Percentiles rank a stretch among this genome's conserved stretches.
Conservation (phyloP, 805 yeast genomes). For the Metschnikowia borealis region DNA sequence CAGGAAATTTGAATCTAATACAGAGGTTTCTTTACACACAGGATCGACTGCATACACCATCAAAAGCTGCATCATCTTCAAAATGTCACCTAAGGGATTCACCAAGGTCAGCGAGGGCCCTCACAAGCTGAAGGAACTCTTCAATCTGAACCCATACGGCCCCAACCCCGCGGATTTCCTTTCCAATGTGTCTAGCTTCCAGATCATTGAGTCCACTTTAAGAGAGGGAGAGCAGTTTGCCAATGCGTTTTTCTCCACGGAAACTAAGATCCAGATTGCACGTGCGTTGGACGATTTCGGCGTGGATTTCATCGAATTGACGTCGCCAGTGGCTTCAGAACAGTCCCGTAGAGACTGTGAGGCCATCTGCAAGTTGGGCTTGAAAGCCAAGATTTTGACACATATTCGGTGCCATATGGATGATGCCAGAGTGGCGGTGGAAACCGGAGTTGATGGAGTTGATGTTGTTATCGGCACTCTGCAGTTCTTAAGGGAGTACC, state of each 20-base stretch:
- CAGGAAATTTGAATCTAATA: too few species aligned
- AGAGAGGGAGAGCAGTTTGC: constrained; percentile 99
- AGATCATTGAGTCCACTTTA: constrained; percentile 89
- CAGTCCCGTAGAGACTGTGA: constrained; percentile 92
- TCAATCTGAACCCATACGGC: constrained; percentile 74
- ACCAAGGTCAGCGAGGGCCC: constrained; percentile 34
- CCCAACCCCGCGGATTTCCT: constrained; percentile 91
- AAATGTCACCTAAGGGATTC: constrained; percentile 35
- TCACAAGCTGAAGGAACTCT: constrained; percentile 20
- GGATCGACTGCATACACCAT: not conserved
- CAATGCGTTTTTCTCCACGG: constrained; percentile 91
- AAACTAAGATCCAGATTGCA: constrained; percentile 94
- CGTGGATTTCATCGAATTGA: constrained; percentile 94
- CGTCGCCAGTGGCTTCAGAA: constrained; percentile 97
- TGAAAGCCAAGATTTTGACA: constrained; percentile 91
- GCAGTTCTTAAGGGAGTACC: constrained; percentile 86
- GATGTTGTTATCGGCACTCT: constrained; percentile 98
- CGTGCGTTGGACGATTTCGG: constrained; percentile 96
- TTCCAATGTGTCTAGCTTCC: constrained; percentile 84
- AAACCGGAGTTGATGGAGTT: constrained; percentile 98
- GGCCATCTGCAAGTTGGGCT: constrained; percentile 95
- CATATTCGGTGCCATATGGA: constrained; percentile 99
- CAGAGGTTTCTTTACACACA: too few species aligned
- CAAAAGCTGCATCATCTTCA: not conserved
- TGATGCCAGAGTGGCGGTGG: constrained; percentile 95